These are phyloP conservation scores for Prunus dulcis DNA, from an alignment of 306 rosid genomes.

Conservation along the genomic window DNA sequence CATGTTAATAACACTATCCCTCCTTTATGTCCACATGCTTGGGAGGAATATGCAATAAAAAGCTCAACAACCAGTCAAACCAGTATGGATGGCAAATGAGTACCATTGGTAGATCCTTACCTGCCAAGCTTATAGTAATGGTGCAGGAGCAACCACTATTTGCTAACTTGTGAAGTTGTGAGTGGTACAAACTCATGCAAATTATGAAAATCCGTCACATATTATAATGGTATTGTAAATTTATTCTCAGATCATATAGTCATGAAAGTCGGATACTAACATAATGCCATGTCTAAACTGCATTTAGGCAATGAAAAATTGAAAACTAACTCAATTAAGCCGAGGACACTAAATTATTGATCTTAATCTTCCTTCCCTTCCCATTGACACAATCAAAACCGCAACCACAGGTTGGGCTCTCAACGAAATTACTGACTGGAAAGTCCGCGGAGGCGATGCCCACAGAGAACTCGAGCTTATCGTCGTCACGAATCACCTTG, in stretches of 20 bases:
- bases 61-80: too few relatives aligned
- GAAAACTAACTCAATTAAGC: background rate
- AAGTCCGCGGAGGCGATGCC: conserved; percentile 53
- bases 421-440: conserved; percentile 35
- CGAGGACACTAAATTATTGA: conserved; percentile 7
- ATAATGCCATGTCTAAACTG: background rate
- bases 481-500: conserved; percentile 28
- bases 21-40: too few relatives aligned
- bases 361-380: conserved; percentile 10
- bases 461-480: conserved; percentile 48
- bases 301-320: background rate
- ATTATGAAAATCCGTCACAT: too few relatives aligned
- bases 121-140: too few relatives aligned
- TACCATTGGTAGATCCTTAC: too few relatives aligned
- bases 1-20: too few relatives aligned
- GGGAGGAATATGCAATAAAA: too few relatives aligned
- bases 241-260: background rate
- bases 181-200: too few relatives aligned
- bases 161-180: too few relatives aligned
- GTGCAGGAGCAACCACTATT: too few relatives aligned
- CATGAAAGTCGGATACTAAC: background rate
- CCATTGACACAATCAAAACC: conserved; percentile 53
- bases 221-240: too few relatives aligned
- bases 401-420: conserved; percentile 55
- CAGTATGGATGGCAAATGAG: too few relatives aligned